Base-by-base conservation (phyloP, 805 yeast species). In the Suhomyces xylopsoci region DNA sequence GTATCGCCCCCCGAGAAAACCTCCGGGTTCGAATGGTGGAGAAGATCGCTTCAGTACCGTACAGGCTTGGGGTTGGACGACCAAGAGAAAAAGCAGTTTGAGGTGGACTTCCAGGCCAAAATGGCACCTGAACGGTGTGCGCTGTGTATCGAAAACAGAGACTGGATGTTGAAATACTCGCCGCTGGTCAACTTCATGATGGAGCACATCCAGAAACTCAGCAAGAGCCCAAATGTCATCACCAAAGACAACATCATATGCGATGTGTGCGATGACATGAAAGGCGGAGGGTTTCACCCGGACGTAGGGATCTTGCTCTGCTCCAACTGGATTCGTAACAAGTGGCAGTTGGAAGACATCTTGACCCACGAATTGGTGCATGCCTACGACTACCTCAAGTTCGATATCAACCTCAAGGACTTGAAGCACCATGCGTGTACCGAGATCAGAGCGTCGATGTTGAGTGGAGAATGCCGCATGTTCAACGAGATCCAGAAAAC, bases 341-440 rank as follows among this genome's bases (percentile, higher is more conserved):
- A 85, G 64, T 83, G 87, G 80, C 96, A 90, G 61, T 69, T 91
- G 53, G 97, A 93, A 65, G 98, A 94, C 63, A 89, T 96, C 0
- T 71, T 94, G 56, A 80, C 97, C 1, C 99, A 94, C 66, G 99
- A 94, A 65, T 76, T 94, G 67, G 84, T 94, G 32, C 99, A 94
- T 69, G 94, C 91, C 56, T 94, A 90, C 69, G 99, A 94, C 70
- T 85, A 91, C 63, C 75, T 89, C 58, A 87, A 90, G 67, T 94
- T 94, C 76, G 76, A 90, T 51, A 91, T 94, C 2, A 90, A 94
- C 68, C 88, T 97, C 87, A 63, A 79, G 51, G 83, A 93, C 68
- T 73, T 94, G 64, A 82, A 83, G 62, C 99, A 94, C 65, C 98
- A 93, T 66, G 99, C 99, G 0, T 94, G 99, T 68, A 86, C 97